phyloP scores from a whole-genome alignment of 495 filamentous ascomycete species.

The Rhypophila decipiens region DNA sequence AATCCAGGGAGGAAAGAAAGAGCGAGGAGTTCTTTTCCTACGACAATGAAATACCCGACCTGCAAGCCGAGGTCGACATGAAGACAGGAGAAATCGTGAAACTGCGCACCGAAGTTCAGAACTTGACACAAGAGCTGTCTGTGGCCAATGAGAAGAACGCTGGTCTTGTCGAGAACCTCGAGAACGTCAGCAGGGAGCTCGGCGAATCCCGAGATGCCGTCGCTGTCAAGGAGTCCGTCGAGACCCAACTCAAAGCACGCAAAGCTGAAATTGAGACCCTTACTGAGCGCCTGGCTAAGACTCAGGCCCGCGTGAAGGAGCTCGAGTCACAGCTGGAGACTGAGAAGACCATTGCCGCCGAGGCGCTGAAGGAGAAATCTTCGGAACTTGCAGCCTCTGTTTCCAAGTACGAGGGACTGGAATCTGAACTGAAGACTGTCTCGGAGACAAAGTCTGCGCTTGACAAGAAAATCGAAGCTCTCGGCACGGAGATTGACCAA shows the following conservation, averaged over 20 bases:
- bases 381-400: constrained; percentile 17
- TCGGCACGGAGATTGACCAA: constrained; percentile 30
- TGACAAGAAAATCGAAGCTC: constrained; percentile 21
- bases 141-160: constrained; percentile 59
- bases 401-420: constrained; percentile 31
- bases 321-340: constrained; percentile 48
- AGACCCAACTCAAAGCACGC: constrained; percentile 42
- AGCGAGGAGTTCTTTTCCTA: constrained; percentile 86
- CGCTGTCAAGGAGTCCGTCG: constrained; percentile 44
- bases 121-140: constrained; percentile 31
- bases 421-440: constrained; percentile 24
- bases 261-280: constrained; percentile 41
- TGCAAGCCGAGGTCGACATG: constrained; percentile 56
- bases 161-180: constrained; percentile 56
- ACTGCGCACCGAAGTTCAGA: constrained; percentile 28
- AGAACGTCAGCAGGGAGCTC: constrained; percentile 54
- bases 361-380: constrained; percentile 33
- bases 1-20: constrained; percentile 36
- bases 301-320: constrained; percentile 44
- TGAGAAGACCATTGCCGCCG: constrained; percentile 31
- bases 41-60: constrained; percentile 58
- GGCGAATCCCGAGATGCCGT: constrained; percentile 51
- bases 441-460: constrained; percentile 24
- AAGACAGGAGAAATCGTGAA: constrained; percentile 35
- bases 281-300: constrained; percentile 45